Evolutionary conservation across 2,329 filamentous ascomycete species (phyloP), one percentile per base, ranked within the genome.

Genomic region (Cladophialophora bantiana): DNA sequence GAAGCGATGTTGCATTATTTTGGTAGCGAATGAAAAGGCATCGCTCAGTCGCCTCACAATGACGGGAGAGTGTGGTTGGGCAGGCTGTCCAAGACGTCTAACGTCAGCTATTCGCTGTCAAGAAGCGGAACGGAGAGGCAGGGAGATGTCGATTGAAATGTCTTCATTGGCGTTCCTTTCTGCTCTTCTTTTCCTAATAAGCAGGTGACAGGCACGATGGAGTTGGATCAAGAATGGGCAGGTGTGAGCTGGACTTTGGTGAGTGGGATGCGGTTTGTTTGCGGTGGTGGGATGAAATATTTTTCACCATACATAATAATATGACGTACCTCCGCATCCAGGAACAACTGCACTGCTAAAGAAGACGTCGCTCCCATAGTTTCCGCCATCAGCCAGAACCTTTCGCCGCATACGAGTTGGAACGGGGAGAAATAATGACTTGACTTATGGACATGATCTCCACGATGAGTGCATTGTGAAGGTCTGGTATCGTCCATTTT

Each of bases 371-470:
- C 10, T 26, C 45, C 18, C 18, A 20, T 20, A 7, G 42, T 26
- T 20, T 18, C 59, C 32, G 58, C 7, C n/a, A 34, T 54, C 32
- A 40, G 59, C 59, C 59, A 38, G 32, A 61, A 54, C 59, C 4
- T 53, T 61, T 52, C 32, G 13, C 34, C 48, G 48, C 32, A 34
- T 7, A 7, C 10, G 31, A 20, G 31, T 31, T 10, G 26, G 26
- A 12, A 18, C 9, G 12, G 20, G 10, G 9, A 50, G 10, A 26
- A 50, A 10, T 50, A 5, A 26, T 31, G 18, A 31, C 18, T 4
- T 15, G 12, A 50, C 45, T 13, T 31, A 4, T 50, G 18, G 10
- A 12, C 45, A 50, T 50, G 45, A 26, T 26, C 15, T 26, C 45
- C 3, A 50, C 7, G 10, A 50, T 12, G 4, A 31, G 7, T 12